phyloP scores from a whole-genome alignment of 2,329 filamentous ascomycete genomes.

The Sporothrix variecibatus region DNA sequence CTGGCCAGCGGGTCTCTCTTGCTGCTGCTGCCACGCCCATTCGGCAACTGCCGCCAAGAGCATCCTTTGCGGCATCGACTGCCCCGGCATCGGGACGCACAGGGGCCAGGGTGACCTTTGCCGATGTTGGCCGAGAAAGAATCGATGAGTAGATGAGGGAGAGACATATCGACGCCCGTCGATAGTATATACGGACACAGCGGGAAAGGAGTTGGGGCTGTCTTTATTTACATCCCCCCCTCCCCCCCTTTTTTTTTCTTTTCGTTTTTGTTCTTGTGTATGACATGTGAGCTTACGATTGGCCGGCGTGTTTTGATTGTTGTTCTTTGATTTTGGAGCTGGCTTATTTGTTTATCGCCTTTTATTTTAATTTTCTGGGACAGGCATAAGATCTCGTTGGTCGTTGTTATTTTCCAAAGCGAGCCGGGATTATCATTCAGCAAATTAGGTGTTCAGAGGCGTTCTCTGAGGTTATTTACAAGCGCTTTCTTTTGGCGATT shows the following conservation, averaged over 20 bases:
- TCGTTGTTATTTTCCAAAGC: not conserved
- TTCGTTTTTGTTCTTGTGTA: not conserved
- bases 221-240: no score
- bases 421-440: not conserved
- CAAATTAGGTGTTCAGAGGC: not conserved
- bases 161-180: not conserved
- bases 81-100: not conserved
- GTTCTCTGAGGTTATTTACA: not conserved
- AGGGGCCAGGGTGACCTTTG: conserved; percentile 30
- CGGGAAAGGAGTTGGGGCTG: not conserved
- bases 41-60: conserved; percentile 11
- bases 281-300: not conserved
- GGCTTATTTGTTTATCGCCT: not conserved
- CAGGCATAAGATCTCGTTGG: not conserved
- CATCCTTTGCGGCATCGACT: not conserved
- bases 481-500: not conserved
- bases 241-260: not conserved
- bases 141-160: not conserved
- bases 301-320: not conserved
- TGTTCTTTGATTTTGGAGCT: not conserved
- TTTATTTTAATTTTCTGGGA: not conserved
- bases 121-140: not conserved
- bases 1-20: not conserved
- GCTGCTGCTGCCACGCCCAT: conserved; percentile 11
- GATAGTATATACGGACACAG: not conserved